Base-by-base conservation (phyloP, 2,329 filamentous ascomycete species). In the Colletotrichum brevisporum region DNA sequence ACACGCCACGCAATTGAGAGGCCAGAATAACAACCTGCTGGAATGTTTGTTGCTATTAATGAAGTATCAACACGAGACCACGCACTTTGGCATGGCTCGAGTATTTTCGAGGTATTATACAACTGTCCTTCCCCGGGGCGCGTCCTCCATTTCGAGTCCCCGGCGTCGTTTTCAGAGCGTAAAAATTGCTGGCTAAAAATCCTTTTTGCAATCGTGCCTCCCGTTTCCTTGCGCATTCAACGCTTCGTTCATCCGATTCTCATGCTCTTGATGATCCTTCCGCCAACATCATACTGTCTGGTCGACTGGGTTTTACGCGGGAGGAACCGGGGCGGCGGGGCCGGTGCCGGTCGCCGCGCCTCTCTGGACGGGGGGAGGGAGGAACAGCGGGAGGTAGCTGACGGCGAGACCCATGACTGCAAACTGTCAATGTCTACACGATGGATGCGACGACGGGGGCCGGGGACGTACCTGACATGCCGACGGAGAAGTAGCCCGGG, bases 401-500 rank as follows among this genome's bases (percentile, higher is more conserved):
- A 87, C 83, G 69, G 77, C 81, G 56, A 92, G 83, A 47, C 89
- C 85, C 86, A 91, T 87, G 69, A 89, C 89, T 91, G 70, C 69
- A 9, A 39, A 2, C 45, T 55, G 13, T 31, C 12, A 27, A 3
- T 16, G 31, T 50, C 68, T 53, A 60, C 69, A 41, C 10, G 8
- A 9, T 36, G 31, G 31, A 1, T 15, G 1, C 26, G 6, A 1
- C n/a, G 8, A 24, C 9, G 24, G 31, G n/a, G 54, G 8, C 18
- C 24, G 27, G 18, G 15, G 26, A 87, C 90, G 75, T 85, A 94
- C 92, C 76, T 21, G 93, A 90, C 92, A 97, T 96, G 80, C 90
- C 87, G 64, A 96, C 90, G 64, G 90, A 90, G 81, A 96, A 91
- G 75, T 85, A 85, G 16, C 85, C 82, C 2, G 95, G 94, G 5